These are phyloP conservation scores for Fusarium lateritium DNA, from an alignment of 2,329 filamentous ascomycete genomes.

Conservation along the genomic window DNA sequence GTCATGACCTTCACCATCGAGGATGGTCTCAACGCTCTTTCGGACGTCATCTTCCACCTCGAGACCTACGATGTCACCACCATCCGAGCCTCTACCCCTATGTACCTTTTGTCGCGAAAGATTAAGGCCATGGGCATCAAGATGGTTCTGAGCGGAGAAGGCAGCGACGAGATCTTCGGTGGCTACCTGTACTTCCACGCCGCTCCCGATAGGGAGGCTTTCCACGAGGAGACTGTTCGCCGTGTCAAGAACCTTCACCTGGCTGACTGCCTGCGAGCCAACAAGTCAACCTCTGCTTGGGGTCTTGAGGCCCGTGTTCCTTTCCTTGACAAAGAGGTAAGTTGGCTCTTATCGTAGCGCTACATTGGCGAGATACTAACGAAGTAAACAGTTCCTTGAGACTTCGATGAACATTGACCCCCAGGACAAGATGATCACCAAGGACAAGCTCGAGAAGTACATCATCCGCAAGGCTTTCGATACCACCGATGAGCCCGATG, in stretches of 20 bases:
- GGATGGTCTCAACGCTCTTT: conserved; percentile 95
- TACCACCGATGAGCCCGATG: conserved; percentile 85
- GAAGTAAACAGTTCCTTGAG: conserved; percentile 80
- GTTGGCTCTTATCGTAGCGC: not conserved
- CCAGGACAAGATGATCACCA: conserved; percentile 93
- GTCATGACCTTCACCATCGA: conserved; percentile 98
- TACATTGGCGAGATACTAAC: conserved; percentile 39
- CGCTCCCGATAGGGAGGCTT: conserved; percentile 89
- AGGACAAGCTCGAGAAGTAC: conserved; percentile 94
- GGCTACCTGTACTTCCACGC: conserved; percentile 99
- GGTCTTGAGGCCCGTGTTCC: conserved; percentile 97
- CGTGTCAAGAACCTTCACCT: conserved; percentile 97
- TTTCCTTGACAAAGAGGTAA: conserved; percentile 92
- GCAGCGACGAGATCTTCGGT: conserved; percentile 97
- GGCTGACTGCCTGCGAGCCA: conserved; percentile 96
- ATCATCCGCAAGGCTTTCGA: conserved; percentile 98
- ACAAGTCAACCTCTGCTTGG: conserved; percentile 99
- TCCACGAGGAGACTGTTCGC: conserved; percentile 95
- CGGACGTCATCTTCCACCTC: conserved; percentile 97
- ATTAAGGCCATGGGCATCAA: conserved; percentile 99
- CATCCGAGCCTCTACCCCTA: conserved; percentile 97
- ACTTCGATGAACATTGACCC: conserved; percentile 95
- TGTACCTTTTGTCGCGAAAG: conserved; percentile 98
- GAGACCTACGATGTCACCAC: conserved; percentile 99
- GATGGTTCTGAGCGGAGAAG: conserved; percentile 98